phyloP scores from a whole-genome alignment of 2,329 filamentous ascomycete genomes.

The Pyricularia sp. region DNA sequence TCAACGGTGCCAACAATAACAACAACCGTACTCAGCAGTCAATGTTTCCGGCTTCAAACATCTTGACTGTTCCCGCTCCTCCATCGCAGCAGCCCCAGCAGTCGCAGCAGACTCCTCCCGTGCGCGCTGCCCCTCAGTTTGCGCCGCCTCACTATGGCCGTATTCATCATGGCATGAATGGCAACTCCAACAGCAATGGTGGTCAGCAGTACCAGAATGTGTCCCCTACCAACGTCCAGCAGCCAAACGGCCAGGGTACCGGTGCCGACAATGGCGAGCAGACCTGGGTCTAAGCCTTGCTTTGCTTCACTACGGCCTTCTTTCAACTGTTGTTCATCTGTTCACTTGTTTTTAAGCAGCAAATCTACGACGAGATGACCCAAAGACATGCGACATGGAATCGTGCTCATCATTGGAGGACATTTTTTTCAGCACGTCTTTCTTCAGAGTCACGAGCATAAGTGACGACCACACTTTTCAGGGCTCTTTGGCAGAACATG shows the following conservation, averaged over 20 bases:
- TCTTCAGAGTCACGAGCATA: not conserved
- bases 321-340: not conserved
- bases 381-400: not conserved
- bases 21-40: slow-evolving; percentile 26
- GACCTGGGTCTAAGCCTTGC: slow-evolving; percentile 13
- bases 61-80: slow-evolving; percentile 20
- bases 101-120: slow-evolving; percentile 4
- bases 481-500: not conserved
- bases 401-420: not conserved
- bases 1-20: slow-evolving; percentile 15
- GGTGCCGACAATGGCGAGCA: slow-evolving; percentile 17
- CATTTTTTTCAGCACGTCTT: not conserved
- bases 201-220: not conserved
- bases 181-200: slow-evolving; percentile 5
- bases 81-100: slow-evolving; percentile 6
- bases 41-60: slow-evolving; percentile 16
- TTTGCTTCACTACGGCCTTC: not conserved
- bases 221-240: slow-evolving; percentile 8
- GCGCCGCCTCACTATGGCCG: slow-evolving; percentile 12
- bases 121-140: slow-evolving; percentile 7
- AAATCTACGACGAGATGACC: not conserved
- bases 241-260: slow-evolving; percentile 10
- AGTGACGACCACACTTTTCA: not conserved
- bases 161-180: slow-evolving; percentile 3
- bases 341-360: not conserved